A percentile compares a stretch with the other conserved stretches of the same genome.
Evolutionary conservation across 495 filamentous ascomycete genomes (phyloP).

Genomic region (Penicillium bialowiezense): DNA sequence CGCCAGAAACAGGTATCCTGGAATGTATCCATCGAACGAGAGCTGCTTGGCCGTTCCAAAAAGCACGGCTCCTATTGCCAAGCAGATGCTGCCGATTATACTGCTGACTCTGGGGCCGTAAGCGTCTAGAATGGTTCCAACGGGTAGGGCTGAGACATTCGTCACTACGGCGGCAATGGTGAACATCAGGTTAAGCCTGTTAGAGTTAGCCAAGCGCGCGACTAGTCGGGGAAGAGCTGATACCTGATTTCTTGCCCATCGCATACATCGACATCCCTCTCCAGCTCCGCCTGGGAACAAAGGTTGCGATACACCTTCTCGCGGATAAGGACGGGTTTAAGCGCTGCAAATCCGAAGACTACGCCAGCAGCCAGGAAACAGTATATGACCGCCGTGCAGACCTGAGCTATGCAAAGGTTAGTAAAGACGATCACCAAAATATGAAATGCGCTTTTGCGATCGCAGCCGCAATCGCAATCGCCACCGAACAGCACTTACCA

Average conservation of each 20-base stretch:
- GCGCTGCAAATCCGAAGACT: conserved; percentile 71
- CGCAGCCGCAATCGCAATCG: too few species aligned
- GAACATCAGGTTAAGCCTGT: conserved; percentile 83
- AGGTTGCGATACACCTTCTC: conserved; percentile 63
- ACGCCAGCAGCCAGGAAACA: conserved; percentile 76
- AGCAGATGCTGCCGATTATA: conserved; percentile 65
- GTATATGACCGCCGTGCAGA: conserved; percentile 63
- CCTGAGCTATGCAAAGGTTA: conserved; percentile 30
- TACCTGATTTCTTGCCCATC: conserved; percentile 73
- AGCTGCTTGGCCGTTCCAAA: conserved; percentile 65
- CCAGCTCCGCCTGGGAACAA: conserved; percentile 57
- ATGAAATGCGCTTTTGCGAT: too few species aligned
- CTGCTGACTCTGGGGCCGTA: conserved; percentile 78
- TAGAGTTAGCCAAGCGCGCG: neutral
- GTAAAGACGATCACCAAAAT: neutral
- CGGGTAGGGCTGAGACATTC: conserved; percentile 65
- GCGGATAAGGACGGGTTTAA: conserved; percentile 65
- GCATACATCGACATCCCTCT: conserved; percentile 62
- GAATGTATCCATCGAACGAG: conserved; percentile 70
- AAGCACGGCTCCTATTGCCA: conserved; percentile 64
- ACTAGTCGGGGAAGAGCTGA: neutral
- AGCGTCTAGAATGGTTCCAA: conserved; percentile 78
- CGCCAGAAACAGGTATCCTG: conserved; percentile 77
- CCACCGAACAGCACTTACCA: conserved; percentile 40
- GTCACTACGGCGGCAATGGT: conserved; percentile 65